Evolutionary conservation across 768 basidiomycete species (phyloP).

Genomic region (Austroboletus festivus): DNA sequence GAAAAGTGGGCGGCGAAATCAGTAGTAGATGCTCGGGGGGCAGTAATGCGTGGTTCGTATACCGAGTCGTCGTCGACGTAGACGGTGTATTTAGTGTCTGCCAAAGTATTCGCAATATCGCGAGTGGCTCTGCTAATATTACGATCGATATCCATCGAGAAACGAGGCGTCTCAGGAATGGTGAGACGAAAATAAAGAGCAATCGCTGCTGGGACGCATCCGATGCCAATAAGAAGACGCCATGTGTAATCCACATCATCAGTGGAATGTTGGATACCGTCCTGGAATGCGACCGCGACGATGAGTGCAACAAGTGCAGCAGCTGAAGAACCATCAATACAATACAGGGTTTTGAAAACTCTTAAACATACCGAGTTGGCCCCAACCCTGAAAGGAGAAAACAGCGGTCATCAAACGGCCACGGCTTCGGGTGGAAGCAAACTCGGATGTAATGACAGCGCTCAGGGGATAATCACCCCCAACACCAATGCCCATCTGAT

Average conservation of each 20-base stretch:
- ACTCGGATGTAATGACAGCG: constrained; percentile 85
- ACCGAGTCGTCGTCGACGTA: constrained; percentile 46
- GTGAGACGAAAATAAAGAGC: constrained; percentile 88
- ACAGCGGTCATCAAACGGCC: constrained; percentile 87
- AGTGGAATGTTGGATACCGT: constrained; percentile 37
- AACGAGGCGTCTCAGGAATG: constrained; percentile 87
- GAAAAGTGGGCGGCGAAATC: constrained; percentile 70
- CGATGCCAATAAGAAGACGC: constrained; percentile 83
- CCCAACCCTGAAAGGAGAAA: constrained; percentile 84
- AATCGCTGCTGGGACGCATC: constrained; percentile 70
- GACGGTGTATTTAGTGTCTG: constrained; percentile 42
- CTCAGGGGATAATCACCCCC: constrained; percentile 84
- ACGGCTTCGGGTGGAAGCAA: constrained; percentile 67
- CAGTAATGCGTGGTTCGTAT: constrained; percentile 49
- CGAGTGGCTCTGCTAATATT: constrained; percentile 67
- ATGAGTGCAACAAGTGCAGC: constrained; percentile 65
- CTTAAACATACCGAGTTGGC: constrained; percentile 58
- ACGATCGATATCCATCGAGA: constrained; percentile 82
- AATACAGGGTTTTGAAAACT: background rate
- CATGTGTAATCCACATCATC: constrained; percentile 67
- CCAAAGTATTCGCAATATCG: constrained; percentile 66
- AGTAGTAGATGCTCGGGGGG: constrained; percentile 59
- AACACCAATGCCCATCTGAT: constrained; percentile 69
- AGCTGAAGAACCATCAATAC: constrained; percentile 30
- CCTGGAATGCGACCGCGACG: constrained; percentile 62